Base-by-base conservation (phyloP, 768 basidiomycete genomes). In the Tricholomella constricta region DNA sequence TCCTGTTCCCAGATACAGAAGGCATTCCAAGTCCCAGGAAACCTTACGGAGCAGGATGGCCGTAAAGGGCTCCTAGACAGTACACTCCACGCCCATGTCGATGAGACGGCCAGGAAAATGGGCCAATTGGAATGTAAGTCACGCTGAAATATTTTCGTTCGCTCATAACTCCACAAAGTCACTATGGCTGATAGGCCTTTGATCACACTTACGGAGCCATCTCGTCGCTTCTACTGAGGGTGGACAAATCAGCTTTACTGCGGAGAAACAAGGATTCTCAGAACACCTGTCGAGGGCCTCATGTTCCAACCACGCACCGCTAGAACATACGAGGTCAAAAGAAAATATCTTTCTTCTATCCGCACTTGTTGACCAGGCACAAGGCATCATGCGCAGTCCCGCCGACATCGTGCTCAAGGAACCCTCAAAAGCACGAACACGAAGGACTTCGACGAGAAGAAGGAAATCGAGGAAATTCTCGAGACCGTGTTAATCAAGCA, bases 361-460 rank as follows among this genome's bases (percentile, higher is more conserved):
- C 94, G 74, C 84, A 1, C 82, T 98, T 9, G 96, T 95, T 0
- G 97, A 97, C 72, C 94, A 96, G 66, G 91, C 94, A 0, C 94
- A 97, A 66, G 95, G 97, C 58, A 86, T 98, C 62, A 86, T 99
- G 43, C 88, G 96, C 17, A 93, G 90, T 58, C 97, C 97, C 1
- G 90, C 97, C n/a, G 96, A 99, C 69, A 81, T 82, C 0, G 87
- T 95, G 1, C 73, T 99, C n/a, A n/a, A 42, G 93, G 95, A 71
- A 80, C 82, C 3, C 78, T 98, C 58, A 98, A 98, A 73, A 88
- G 80, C 60, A 94, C 96, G 60, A 78, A 79, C 54, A 67, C 93
- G 73, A 96, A 94, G 72, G 95, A 98, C 65, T 95, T 98, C 62
- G 96, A 98, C 78, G 94, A 94, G 79, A 96, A 98, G 72, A 90